phyloP scores from a whole-genome alignment of 2,329 filamentous ascomycete species.

The Parascedosporium putredinis region DNA sequence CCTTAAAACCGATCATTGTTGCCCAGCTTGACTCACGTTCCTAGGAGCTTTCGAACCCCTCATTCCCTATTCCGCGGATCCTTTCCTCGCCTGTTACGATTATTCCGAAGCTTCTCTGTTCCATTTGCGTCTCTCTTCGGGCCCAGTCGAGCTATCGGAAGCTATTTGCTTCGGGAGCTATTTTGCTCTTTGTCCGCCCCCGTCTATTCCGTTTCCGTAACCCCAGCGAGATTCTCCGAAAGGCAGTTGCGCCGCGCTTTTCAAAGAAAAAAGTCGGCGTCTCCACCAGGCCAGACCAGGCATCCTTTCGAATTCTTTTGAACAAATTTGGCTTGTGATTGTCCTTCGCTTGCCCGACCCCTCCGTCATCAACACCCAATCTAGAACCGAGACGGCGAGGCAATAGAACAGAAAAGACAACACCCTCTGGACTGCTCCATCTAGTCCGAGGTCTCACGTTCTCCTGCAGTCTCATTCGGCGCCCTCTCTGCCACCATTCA shows the following conservation, averaged over 20 bases:
- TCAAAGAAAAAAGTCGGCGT: neutral
- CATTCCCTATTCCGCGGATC: neutral
- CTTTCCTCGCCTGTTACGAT: too few species aligned
- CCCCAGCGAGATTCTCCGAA: neutral
- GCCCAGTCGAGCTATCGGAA: neutral
- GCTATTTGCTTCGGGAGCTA: neutral
- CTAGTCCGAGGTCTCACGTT: too few species aligned
- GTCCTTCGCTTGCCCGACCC: neutral
- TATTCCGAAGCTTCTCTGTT: too few species aligned
- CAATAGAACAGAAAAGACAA: too few species aligned
- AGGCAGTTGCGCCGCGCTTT: neutral
- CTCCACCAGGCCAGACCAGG: neutral
- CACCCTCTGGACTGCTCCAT: too few species aligned
- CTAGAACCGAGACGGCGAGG: too few species aligned
- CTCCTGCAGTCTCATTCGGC: neutral
- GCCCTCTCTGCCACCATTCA: neutral
- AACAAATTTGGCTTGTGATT: neutral
- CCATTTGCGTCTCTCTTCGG: neutral
- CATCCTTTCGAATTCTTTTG: too few species aligned
- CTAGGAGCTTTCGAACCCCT: neutral
- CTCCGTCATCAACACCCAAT: too few species aligned
- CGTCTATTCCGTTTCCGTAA: neutral
- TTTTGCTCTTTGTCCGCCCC: neutral
- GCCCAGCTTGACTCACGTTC: too few species aligned
- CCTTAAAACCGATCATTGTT: too few species aligned